Evolutionary conservation across 2,329 filamentous ascomycete genomes (phyloP), one percentile per base, ranked within the genome.

Genomic region (Xylaria arbuscula): DNA sequence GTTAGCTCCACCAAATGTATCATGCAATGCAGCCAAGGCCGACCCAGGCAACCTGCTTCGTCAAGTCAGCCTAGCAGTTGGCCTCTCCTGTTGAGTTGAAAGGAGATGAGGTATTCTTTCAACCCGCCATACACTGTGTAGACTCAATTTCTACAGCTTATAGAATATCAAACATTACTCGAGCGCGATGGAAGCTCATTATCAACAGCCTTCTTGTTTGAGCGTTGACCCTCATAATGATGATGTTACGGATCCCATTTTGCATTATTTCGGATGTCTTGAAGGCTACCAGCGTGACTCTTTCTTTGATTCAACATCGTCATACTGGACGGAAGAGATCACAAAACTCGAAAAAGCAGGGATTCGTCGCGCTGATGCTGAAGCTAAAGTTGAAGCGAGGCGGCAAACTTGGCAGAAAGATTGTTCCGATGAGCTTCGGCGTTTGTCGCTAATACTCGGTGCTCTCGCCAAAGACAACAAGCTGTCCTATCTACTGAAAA

Each of bases 231-330:
- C 62, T 50, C 63, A 68, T 45, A 51, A 62, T 45, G 36, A 65
- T n/a, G 58, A 66, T n/a, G 48, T 66, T 45, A 57, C 34, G 15
- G 58, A 66, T 24, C 62, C 59, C 17, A 19, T 63, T 32, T 28
- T 54, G 34, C 66, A 69, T 42, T 69, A 40, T 9, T 58, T 66
- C 13, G 57, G 67, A 22, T 69, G 63, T n/a, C 63, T 69, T 47
- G 58, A 69, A 24, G 59, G 48, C 5, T 62, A 32, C 15, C 50
- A 62, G 24, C 62, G 66, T 48, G 10, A 28, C 10, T 50, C 45
- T 8, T 68, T 68, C 22, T 59, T 68, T 5, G 51, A 68, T 10
- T n/a, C 45, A 15, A 15, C 24, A 56, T 53, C 55, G 2, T 8
- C 62, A 24, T 22, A 48, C 6, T 68, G 62, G 62, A 3, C 5